Evolutionary conservation across 352 stramenopile species (phyloP).

Genomic region (Pythium chondricola): DNA sequence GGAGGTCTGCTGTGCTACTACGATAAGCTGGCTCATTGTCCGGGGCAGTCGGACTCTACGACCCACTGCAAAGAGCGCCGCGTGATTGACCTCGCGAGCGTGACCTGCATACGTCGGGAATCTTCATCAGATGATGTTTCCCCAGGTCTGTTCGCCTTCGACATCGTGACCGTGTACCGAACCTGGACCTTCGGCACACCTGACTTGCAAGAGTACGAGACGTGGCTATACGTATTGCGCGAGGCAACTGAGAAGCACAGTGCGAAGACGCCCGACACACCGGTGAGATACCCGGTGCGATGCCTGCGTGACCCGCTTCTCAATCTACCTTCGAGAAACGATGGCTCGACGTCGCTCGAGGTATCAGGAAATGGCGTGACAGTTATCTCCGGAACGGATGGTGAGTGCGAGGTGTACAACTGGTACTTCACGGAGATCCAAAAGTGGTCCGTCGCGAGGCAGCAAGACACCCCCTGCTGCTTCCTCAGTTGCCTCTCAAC

Average conservation of each 20-base stretch:
- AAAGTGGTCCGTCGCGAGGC: constrained; percentile 61
- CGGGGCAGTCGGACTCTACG: constrained; percentile 42
- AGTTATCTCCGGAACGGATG: constrained; percentile 35
- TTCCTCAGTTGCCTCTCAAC: constrained; percentile 37
- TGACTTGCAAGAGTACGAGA: constrained; percentile 41
- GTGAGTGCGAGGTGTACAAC: constrained; percentile 40
- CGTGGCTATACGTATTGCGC: constrained; percentile 49
- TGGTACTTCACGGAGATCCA: constrained; percentile 82
- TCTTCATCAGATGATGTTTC: constrained; percentile 17
- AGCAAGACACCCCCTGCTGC: constrained; percentile 50
- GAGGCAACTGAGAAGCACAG: constrained; percentile 50
- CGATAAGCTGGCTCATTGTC: constrained; percentile 58
- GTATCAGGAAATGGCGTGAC: constrained; percentile 56
- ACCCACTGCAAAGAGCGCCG: constrained; percentile 38
- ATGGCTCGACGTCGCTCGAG: constrained; percentile 44
- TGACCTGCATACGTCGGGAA: constrained; percentile 59
- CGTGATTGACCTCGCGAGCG: constrained; percentile 58
- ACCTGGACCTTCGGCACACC: constrained; percentile 61
- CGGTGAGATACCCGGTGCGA: constrained; percentile 43
- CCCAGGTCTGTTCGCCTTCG: constrained; percentile 35
- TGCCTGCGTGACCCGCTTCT: constrained; percentile 27
- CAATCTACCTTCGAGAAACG: constrained; percentile 25
- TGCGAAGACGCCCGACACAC: constrained; percentile 43
- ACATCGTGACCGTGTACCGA: constrained; percentile 69
- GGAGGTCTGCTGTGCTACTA: constrained; percentile 71